Evolutionary conservation across 257 asterid genomes (phyloP), one percentile per base, ranked within the genome.

Genomic region (Eucommia ulmoides): DNA sequence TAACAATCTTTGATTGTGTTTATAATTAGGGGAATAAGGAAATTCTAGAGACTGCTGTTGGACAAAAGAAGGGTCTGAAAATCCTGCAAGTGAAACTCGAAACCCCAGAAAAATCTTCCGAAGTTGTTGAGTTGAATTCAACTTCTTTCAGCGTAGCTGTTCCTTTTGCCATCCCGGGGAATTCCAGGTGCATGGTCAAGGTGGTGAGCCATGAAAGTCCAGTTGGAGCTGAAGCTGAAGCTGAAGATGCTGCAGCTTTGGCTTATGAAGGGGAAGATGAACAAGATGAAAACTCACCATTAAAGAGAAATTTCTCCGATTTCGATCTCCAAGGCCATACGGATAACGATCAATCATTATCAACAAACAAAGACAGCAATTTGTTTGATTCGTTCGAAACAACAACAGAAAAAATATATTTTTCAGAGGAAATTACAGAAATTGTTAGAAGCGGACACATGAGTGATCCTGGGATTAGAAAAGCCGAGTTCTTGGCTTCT

Each of bases 381-480:
- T 18, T 59, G 41, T 53, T 61, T 3, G 65, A 50, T 14, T 55
- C 41, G 25, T 42, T 56, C 19, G 68, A 52, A 19, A 59, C 44
- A 20, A 41, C 23, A 25, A 38, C 29, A 18, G 58, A 55, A 44
- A 52, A 52, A 24, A 66, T 62, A n/a, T n/a, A n/a, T n/a, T n/a
- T n/a, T 60, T 24, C 59, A 0, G 75, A 55, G 50, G 57, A 18
- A 42, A 54, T 22, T 25, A 41, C 64, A 10, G 75, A 71, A 60
- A 53, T 63, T 26, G 51, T 52, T 51, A 58, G 48, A 20, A 63
- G 67, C 64, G 94, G 88, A 15, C 79, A 78, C 51, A 52, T 58
- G 11, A 84, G 86, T 66, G 93, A 84, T 66, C 93, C 85, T 1
- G 93, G 93, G 45, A 48, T 47, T 19, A 74, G 61, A 23, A 72